Evolutionary conservation across 2,329 filamentous ascomycete genomes (phyloP).

Genomic region (Ophiostoma perfectum): DNA sequence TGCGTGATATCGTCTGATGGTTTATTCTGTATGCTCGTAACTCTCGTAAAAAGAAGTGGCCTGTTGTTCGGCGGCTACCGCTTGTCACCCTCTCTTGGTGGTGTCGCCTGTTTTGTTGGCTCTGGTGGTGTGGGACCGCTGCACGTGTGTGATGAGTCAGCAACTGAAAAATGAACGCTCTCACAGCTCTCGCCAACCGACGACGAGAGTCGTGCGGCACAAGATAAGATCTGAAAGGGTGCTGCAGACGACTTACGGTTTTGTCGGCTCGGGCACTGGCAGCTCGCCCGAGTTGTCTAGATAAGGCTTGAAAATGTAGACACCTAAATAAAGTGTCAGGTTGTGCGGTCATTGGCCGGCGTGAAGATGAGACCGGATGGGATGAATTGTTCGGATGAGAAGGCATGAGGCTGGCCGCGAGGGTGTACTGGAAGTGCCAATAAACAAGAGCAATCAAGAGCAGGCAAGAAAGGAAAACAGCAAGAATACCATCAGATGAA

Average conservation of each 20-base stretch:
- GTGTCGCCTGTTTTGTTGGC: background rate
- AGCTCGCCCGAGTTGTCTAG: slow-evolving; percentile 10
- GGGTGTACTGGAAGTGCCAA: too few relatives aligned
- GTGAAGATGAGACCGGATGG: too few relatives aligned
- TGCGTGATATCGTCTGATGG: slow-evolving; percentile 9
- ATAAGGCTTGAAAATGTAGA: slow-evolving; percentile 26
- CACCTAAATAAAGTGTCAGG: slow-evolving; percentile 11
- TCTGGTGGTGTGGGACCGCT: background rate
- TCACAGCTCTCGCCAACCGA: background rate
- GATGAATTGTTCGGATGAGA: too few relatives aligned
- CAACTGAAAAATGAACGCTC: background rate
- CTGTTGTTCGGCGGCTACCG: slow-evolving; percentile 8
- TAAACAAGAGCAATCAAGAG: too few relatives aligned
- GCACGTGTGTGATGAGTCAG: slow-evolving; percentile 15
- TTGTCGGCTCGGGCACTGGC: background rate
- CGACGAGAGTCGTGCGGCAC: background rate
- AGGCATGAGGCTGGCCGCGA: too few relatives aligned
- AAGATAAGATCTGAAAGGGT: background rate
- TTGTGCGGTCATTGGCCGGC: too few relatives aligned
- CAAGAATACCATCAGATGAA: too few relatives aligned
- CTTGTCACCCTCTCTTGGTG: background rate
- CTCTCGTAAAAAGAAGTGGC: background rate
- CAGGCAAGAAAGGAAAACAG: too few relatives aligned
- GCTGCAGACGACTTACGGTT: background rate
- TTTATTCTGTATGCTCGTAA: background rate